Evolutionary conservation across 495 filamentous ascomycete genomes (phyloP), one percentile per base, ranked within the genome.

Genomic region (Penicillium ucsense): DNA sequence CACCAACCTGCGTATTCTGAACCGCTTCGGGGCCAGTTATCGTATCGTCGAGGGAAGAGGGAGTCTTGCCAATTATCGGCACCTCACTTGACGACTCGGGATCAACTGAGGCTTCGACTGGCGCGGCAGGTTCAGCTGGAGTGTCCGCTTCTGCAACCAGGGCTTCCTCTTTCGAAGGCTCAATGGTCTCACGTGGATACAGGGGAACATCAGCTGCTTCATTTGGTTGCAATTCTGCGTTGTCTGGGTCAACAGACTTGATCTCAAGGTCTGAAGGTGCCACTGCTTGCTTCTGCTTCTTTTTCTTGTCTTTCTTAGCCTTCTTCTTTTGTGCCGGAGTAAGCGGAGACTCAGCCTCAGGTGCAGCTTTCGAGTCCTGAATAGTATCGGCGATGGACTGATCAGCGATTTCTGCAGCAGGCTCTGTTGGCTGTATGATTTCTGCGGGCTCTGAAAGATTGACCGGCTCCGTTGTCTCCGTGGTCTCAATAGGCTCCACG

Each of bases 261-360:
- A 61, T 46, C 3, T 58, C 54, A 31, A 52, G 12, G 35, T 54
- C 27, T 8, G 52, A 54, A 38, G 49, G 45, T 12, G 53, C 45
- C 40, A 45, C 55, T 35, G 57, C 34, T 31, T 57, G 50, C 43
- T 51, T 54, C 11, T 47, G 36, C 54, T 56, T 59, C 62, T 65
- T 66, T 34, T 56, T 59, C 48, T 61, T 70, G 38, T 66, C 66
- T 49, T 72, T 71, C 47, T 66, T 67, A 11, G 62, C 67, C 43
- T 67, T 65, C 47, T 65, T 68, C 51, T 65, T 65, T 31, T 64
- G 50, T 32, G 62, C 52, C 12, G 55, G n/a, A 11, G 47, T 57
- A 46, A 55, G 37, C 12, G 51, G 38, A 3, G 54, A 31, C 31
- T 70, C 63, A 12, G 61, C 28, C 33, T 55, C 57, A 39, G 48